Conservation (phyloP, 2,329 filamentous ascomycete genomes). For the Dothistroma pini region DNA sequence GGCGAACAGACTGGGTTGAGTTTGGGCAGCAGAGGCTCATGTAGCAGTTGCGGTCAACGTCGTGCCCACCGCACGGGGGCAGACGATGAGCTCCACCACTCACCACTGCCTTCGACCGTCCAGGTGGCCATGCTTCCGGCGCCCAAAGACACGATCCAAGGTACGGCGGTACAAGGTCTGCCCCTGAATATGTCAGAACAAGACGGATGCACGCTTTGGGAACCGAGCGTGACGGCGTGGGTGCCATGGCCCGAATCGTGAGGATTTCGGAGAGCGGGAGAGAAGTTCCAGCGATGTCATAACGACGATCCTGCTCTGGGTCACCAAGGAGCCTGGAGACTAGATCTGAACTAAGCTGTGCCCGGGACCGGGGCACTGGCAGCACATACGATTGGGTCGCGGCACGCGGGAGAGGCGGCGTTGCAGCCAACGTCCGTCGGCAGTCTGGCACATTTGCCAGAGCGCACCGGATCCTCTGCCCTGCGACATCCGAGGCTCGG, state of each 20-base stretch:
- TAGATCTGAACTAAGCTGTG: conserved; percentile 19
- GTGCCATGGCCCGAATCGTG: conserved; percentile 16
- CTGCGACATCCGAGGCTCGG: neutral
- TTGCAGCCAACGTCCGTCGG: conserved; percentile 6
- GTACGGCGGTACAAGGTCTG: conserved; percentile 3
- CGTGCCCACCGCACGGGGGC: neutral
- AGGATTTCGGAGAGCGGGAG: conserved; percentile 8
- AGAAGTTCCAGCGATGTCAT: conserved; percentile 22
- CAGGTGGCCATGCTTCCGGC: conserved; percentile 17
- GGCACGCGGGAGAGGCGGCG: conserved; percentile 13
- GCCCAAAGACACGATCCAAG: conserved; percentile 10
- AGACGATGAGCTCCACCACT: neutral
- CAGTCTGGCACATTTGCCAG: conserved; percentile 7
- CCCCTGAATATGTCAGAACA: conserved; percentile 7
- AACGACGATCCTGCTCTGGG: conserved; percentile 9
- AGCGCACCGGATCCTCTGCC: neutral
- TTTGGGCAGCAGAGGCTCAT: neutral
- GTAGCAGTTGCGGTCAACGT: conserved; percentile 15
- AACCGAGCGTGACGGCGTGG: conserved; percentile 18
- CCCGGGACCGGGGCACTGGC: conserved; percentile 18
- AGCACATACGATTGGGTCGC: conserved; percentile 16
- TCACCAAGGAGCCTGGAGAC: conserved; percentile 4
- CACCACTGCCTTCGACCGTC: neutral
- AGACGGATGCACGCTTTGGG: conserved; percentile 19
- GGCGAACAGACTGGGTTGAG: neutral